Evolutionary conservation across 371 early-diverging fungal species (phyloP), one percentile per base, ranked within the genome.

Genomic region (Mortierella sp.): DNA sequence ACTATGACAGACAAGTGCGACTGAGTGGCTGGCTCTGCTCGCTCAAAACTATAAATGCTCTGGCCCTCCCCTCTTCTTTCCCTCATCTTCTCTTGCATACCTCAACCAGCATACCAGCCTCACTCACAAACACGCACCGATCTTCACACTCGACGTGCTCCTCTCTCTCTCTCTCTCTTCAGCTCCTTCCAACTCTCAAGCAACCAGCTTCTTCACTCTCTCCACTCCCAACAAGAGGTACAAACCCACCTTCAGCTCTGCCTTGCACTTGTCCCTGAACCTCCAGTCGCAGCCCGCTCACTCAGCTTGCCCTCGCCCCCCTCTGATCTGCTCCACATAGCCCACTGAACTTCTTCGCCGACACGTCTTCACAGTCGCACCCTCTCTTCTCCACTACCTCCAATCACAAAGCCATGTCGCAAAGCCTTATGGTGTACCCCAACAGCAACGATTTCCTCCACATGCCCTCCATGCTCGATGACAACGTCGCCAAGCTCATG

Each of bases 341-440:
- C 19, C 19, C 16, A 3, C 44, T n/a, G n/a, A n/a, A n/a, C 44
- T 5, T 16, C 16, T 10, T 34, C 34, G 7, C 16, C 44, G 14
- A 43, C 14, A 9, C 27, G 19, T 27, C 34, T 47, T 22, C 8
- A 13, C 51, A 50, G 25, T 19, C 48, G 1, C 52, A 12, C 45
- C 17, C 31, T 41, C 28, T 28, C 45, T 34, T 13, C 37, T 16
- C 53, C 40, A 22, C 27, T 28, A 21, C 24, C 22, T 12, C 19
- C 37, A 59, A 22, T 9, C 34, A 55, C 40, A 71, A 24, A 61
- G 40, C 58, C 50, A 74, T 74, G 74, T 54, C 65, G 29, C 63
- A 74, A 51, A 74, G 63, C 53, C 57, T 60, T 46, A 74, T 67
- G 68, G 68, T 67, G 14, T 73, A 62, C 51, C 63, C 67, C 24